phyloP scores from a whole-genome alignment of 1,284 basidiomycete genomes.

The Ceratobasidium sp. region DNA sequence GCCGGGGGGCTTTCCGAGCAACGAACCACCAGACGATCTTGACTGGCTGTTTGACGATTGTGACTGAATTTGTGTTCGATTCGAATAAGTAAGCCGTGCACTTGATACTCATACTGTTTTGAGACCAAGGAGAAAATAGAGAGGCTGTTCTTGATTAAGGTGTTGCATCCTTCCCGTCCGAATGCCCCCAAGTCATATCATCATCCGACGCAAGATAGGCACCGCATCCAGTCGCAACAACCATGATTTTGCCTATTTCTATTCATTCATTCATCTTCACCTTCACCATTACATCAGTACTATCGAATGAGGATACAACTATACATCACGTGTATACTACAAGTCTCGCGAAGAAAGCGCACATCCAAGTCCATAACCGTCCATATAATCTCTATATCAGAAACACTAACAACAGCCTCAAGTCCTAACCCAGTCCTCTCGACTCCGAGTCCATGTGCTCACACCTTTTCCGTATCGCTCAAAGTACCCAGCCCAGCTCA shows the following conservation, averaged over 20 bases:
- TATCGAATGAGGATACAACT: not conserved
- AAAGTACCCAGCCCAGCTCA: constrained; percentile 37
- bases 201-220: too few relatives aligned
- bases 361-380: not conserved
- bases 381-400: not conserved
- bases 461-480: constrained; percentile 17
- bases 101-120: too few relatives aligned
- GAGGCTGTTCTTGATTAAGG: too few relatives aligned
- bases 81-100: too few relatives aligned
- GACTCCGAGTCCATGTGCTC: not conserved
- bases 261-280: not conserved
- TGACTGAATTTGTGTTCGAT: too few relatives aligned
- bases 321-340: not conserved
- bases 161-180: too few relatives aligned
- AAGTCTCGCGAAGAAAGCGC: not conserved
- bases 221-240: too few relatives aligned
- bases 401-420: not conserved
- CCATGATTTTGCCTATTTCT: too few relatives aligned
- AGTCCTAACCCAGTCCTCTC: not conserved
- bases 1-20: not conserved
- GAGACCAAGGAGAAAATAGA: too few relatives aligned
- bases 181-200: too few relatives aligned
- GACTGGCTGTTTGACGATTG: too few relatives aligned
- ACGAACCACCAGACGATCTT: too few relatives aligned
- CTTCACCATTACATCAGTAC: not conserved